Percentiles rank a stretch among this genome's conserved stretches.
phyloP scores from a whole-genome alignment of 1,284 basidiomycete species.

The Kwoniella shivajii region DNA sequence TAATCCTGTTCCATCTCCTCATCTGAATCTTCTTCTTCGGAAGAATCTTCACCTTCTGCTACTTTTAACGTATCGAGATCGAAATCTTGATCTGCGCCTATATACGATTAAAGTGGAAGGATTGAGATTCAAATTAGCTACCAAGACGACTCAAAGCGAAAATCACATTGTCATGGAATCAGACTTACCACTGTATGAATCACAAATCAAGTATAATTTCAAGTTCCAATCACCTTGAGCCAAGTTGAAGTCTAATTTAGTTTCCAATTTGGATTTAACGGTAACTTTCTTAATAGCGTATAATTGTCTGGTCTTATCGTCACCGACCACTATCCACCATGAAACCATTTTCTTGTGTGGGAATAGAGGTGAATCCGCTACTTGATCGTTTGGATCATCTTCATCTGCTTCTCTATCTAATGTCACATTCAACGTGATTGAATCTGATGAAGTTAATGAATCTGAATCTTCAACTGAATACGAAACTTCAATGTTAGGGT shows the following conservation, averaged over 20 bases:
- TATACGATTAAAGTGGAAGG: too few relatives aligned
- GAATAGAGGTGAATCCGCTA: conserved; percentile 88
- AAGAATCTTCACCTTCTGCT: conserved; percentile 79
- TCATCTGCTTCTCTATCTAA: conserved; percentile 83
- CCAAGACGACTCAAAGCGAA: background rate
- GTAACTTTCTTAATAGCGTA: conserved; percentile 96
- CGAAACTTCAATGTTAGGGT: conserved; percentile 86
- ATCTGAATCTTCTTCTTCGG: conserved; percentile 65
- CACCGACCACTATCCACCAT: conserved; percentile 97
- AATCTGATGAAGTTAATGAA: conserved; percentile 77
- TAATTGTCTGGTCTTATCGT: conserved; percentile 68
- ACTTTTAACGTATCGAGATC: conserved; percentile 76
- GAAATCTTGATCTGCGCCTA: conserved; percentile 80
- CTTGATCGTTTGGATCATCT: conserved; percentile 68
- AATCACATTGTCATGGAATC: background rate
- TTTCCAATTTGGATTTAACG: conserved; percentile 71
- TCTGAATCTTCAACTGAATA: conserved; percentile 73
- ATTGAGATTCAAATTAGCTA: background rate
- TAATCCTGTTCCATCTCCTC: conserved; percentile 59
- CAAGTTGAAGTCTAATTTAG: conserved; percentile 86
- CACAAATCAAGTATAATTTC: conserved; percentile 90
- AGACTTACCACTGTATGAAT: conserved; percentile 72
- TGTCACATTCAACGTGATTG: conserved; percentile 77
- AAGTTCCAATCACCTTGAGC: conserved; percentile 79
- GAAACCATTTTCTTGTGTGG: conserved; percentile 87